A percentile compares a stretch with the other conserved stretches of the same genome.
Conservation (phyloP, 2,329 filamentous ascomycete species). For the Cryoendolithus antarcticus region DNA sequence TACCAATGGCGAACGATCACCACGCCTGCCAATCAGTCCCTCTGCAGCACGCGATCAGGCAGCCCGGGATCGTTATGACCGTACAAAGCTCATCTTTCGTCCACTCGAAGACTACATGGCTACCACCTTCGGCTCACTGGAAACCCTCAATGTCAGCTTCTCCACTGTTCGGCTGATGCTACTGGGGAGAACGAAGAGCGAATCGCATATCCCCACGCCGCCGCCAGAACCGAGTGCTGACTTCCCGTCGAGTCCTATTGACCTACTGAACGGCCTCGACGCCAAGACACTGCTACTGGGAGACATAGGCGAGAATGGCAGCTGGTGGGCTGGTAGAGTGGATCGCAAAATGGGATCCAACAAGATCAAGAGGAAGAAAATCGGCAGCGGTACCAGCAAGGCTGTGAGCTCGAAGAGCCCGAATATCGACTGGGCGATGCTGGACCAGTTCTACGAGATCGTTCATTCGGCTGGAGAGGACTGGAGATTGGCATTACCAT, state of each 20-base stretch:
- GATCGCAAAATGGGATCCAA: constrained; percentile 19
- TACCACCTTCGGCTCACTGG: constrained; percentile 53
- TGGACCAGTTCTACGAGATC: constrained; percentile 62
- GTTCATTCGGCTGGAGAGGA: constrained; percentile 54
- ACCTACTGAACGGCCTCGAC: constrained; percentile 50
- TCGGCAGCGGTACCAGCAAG: constrained; percentile 15
- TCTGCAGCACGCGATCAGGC: constrained; percentile 16
- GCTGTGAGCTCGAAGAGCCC: constrained; percentile 49
- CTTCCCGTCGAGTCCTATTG: constrained; percentile 22
- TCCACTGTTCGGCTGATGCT: constrained; percentile 35
- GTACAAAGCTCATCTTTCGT: constrained; percentile 54
- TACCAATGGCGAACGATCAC: constrained; percentile 12
- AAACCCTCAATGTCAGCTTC: constrained; percentile 69
- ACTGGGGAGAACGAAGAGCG: constrained; percentile 30
- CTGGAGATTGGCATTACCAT: constrained; percentile 51
- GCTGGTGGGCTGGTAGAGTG: constrained; percentile 61
- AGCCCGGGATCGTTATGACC: constrained; percentile 20
- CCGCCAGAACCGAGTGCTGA: constrained; percentile 19
- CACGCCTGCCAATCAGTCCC: constrained; percentile 15
- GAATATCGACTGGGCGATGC: constrained; percentile 60
- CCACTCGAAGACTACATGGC: constrained; percentile 67
- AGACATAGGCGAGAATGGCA: constrained; percentile 67
- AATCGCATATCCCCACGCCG: constrained; percentile 28
- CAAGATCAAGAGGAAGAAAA: constrained; percentile 17
- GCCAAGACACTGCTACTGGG: constrained; percentile 63